Evolutionary conservation across 768 basidiomycete species (phyloP), one percentile per base, ranked within the genome.

Genomic region (Tricholoma sp.): DNA sequence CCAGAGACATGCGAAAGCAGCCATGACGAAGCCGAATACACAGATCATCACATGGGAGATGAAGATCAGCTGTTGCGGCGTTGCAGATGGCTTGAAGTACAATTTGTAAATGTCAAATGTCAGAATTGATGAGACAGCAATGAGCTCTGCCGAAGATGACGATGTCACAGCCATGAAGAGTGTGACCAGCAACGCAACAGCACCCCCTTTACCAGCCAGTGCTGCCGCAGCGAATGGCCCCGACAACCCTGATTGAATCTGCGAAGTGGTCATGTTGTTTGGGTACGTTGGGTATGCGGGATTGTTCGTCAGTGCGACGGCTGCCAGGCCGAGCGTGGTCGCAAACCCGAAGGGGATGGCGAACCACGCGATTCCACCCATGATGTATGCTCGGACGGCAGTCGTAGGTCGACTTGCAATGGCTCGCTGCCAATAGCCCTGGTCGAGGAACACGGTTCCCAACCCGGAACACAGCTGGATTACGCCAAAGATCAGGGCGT

Each of bases 341-440:
- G 74, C 79, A 56, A 81, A 79, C 0, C 73, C 76, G 63, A 78
- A 80, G 11, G 80, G 80, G n/a, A 80, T 76, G 4, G 78, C 75
- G 52, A 80, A 79, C 82, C 82, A 83, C 1, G 81, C 81, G 32
- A 83, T 63, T 5, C 81, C 82, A 3, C 83, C 82, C 24, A 18
- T 45, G 24, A 45, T 18, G 24, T 45, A 18, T 18, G 17, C 44
- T 18, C 18, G 44, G 24, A 45, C 44, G 2, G 80, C 80, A 7
- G 79, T 75, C 29, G 73, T 68, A 2, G 80, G 80, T 36, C 76
- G 74, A 52, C 76, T 79, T 36, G 80, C 79, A 39, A 81, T 81
- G 9, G 79, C 78, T 64, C 80, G 68, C 63, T 83, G 82, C 80
- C 80, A 83, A 57, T 82, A 82, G 20, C 78, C 78, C 71, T 80